Percentiles rank a stretch among this genome's conserved stretches.
Evolutionary conservation across 2,329 filamentous ascomycete species (phyloP).

Genomic region (Colletotrichum lentis): DNA sequence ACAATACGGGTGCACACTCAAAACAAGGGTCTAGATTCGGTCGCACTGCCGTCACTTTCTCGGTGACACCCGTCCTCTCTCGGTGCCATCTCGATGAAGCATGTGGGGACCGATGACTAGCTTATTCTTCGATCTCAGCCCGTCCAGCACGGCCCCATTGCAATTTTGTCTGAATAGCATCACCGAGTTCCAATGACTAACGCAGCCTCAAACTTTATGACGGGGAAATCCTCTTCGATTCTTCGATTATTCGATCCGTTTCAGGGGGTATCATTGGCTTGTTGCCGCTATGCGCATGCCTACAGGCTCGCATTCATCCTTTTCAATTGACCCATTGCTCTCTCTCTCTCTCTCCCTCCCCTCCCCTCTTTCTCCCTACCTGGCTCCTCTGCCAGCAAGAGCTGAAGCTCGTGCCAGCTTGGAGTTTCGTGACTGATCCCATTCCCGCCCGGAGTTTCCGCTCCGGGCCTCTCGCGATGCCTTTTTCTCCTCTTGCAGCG

Average conservation of each 20-base stretch:
- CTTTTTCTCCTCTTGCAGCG: constrained; percentile 71
- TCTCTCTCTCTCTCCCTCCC: constrained; percentile 22
- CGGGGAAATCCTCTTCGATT: neutral
- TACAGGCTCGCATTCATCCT: constrained; percentile 29
- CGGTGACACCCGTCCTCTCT: constrained; percentile 24
- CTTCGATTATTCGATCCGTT: constrained; percentile 3
- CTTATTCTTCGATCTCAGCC: constrained; percentile 33
- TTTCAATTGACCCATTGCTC: constrained; percentile 17
- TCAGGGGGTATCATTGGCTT: constrained; percentile 38
- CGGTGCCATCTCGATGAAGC: constrained; percentile 34
- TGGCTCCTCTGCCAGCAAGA: constrained; percentile 65
- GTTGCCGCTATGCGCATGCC: constrained; percentile 23
- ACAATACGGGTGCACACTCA: neutral
- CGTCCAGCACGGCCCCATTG: constrained; percentile 23
- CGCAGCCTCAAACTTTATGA: constrained; percentile 25
- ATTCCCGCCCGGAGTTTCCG: constrained; percentile 61
- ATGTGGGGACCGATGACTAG: constrained; percentile 34
- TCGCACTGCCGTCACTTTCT: constrained; percentile 27
- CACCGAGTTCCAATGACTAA: constrained; percentile 26
- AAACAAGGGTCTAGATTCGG: constrained; percentile 25
- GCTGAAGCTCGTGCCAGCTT: constrained; percentile 63
- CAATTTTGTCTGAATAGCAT: constrained; percentile 36
- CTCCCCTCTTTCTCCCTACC: constrained; percentile 49
- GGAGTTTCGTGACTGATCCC: constrained; percentile 67
- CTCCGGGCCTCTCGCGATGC: constrained; percentile 64